phyloP scores from a whole-genome alignment of 345 rosid species.

The Eucalyptus fibrosa region DNA sequence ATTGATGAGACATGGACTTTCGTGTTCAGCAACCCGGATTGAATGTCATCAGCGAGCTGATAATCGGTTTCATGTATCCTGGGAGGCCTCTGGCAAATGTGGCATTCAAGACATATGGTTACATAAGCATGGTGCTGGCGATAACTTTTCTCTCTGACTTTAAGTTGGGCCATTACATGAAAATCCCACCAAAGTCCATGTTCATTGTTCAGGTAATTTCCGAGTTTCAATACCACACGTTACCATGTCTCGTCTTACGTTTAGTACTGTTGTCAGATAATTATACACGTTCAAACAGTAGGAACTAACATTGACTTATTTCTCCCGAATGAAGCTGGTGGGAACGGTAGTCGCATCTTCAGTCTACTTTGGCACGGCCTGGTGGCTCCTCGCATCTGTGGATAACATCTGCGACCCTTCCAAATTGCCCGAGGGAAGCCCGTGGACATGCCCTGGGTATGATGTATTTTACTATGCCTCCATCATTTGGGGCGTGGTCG shows the following conservation, averaged over 20 bases:
- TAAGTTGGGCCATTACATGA: conserved; percentile 55
- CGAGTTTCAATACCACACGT: neutral
- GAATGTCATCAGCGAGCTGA: conserved; percentile 34
- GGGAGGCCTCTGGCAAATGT: conserved; percentile 43
- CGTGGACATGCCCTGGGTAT: conserved; percentile 43
- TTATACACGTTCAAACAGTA: neutral
- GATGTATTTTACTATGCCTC: conserved; percentile 41
- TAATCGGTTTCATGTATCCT: conserved; percentile 46
- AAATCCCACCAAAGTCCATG: conserved; percentile 50
- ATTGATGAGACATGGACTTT: neutral
- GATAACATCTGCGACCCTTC: conserved; percentile 16
- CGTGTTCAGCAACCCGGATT: conserved; percentile 26
- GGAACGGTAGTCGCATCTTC: conserved; percentile 31
- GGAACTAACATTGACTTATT: neutral
- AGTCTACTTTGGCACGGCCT: conserved; percentile 30
- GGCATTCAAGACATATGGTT: conserved; percentile 42
- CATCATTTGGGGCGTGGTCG: conserved; percentile 52
- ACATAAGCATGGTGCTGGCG: conserved; percentile 23
- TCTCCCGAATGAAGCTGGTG: conserved; percentile 4
- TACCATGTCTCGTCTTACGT: neutral
- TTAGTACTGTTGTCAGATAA: neutral
- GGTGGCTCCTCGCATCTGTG: conserved; percentile 40
- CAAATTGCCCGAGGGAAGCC: conserved; percentile 26
- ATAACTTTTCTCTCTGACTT: conserved; percentile 33
- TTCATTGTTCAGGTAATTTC: conserved; percentile 32